Evolutionary conservation across 1,284 basidiomycete genomes (phyloP).

Genomic region (Cutaneotrichosporon cutaneum): DNA sequence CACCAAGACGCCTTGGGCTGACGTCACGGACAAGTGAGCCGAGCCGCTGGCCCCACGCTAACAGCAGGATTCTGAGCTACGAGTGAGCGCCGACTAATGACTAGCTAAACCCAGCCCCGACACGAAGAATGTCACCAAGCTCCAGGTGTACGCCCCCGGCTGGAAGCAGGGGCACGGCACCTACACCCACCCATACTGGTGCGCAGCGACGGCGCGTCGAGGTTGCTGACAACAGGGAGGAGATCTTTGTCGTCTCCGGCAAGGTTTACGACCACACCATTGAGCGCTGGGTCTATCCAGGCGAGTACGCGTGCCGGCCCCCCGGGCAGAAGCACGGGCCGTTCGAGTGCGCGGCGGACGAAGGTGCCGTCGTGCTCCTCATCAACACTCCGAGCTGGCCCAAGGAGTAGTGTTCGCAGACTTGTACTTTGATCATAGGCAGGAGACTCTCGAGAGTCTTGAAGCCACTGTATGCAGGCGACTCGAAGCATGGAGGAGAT

Average conservation of each 20-base stretch:
- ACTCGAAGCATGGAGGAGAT: too few species aligned
- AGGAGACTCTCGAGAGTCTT: too few species aligned
- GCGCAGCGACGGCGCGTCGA: not conserved
- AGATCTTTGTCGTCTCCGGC: conserved; percentile 24
- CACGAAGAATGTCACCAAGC: conserved; percentile 15
- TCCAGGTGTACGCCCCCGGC: conserved; percentile 15
- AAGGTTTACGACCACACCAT: conserved; percentile 58
- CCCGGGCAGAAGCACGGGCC: conserved; percentile 28
- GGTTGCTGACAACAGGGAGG: conserved; percentile 14
- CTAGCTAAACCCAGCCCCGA: conserved; percentile 3
- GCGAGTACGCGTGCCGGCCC: conserved; percentile 25
- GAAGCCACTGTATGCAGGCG: too few species aligned
- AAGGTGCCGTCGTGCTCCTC: conserved; percentile 7
- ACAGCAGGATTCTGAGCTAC: conserved; percentile 12
- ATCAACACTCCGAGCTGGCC: conserved; percentile 4
- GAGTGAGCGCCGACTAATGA: conserved; percentile 5
- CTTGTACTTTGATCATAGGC: not conserved
- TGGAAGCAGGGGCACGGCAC: conserved; percentile 14
- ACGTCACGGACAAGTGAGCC: conserved; percentile 12
- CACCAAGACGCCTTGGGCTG: not conserved
- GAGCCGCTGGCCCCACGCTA: not conserved
- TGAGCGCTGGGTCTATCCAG: conserved; percentile 49
- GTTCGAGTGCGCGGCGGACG: conserved; percentile 12
- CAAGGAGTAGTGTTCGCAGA: not conserved
- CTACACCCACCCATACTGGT: conserved; percentile 12